These are phyloP conservation scores for Metarhizium album DNA, from an alignment of 2,329 filamentous ascomycete genomes.

Conservation along the genomic window DNA sequence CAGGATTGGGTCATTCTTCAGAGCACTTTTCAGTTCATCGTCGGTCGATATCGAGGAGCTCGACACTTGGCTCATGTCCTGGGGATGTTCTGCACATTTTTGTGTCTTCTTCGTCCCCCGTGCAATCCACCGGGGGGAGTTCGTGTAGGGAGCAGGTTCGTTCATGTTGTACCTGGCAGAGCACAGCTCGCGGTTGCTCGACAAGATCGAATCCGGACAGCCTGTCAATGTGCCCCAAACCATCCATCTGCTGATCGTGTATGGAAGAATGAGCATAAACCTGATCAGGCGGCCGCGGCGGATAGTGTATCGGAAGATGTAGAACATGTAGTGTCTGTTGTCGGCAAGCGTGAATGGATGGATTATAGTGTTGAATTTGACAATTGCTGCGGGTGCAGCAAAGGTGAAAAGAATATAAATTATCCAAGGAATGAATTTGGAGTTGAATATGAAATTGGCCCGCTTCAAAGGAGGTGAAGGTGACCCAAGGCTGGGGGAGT, in stretches of 20 bases:
- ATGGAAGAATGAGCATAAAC: conserved; percentile 58
- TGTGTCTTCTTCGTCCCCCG: conserved; percentile 2
- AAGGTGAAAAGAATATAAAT: conserved; percentile 26
- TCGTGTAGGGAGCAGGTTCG: conserved; percentile 14
- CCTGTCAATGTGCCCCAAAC: conserved; percentile 53
- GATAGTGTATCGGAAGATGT: conserved; percentile 80
- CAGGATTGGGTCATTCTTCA: conserved; percentile 16
- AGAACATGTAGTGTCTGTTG: conserved; percentile 96
- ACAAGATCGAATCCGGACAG: conserved; percentile 14
- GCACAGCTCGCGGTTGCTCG: conserved; percentile 2
- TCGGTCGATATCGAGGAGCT: neutral
- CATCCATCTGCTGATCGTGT: conserved; percentile 59
- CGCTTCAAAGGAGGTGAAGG: conserved; percentile 6
- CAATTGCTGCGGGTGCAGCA: conserved; percentile 31
- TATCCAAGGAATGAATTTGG: conserved; percentile 23
- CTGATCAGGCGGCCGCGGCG: conserved; percentile 51
- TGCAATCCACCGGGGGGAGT: conserved; percentile 17
- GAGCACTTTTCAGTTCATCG: conserved; percentile 8
- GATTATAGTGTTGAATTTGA: conserved; percentile 81
- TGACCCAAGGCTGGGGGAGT: conserved; percentile 2
- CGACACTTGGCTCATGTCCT: neutral
- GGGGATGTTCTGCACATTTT: conserved; percentile 8
- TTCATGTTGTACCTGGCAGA: neutral
- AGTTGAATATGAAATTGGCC: conserved; percentile 14
- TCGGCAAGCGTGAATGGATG: conserved; percentile 95